phyloP scores from a whole-genome alignment of 805 yeast species.

The Wickerhamiella alocasiicola region DNA sequence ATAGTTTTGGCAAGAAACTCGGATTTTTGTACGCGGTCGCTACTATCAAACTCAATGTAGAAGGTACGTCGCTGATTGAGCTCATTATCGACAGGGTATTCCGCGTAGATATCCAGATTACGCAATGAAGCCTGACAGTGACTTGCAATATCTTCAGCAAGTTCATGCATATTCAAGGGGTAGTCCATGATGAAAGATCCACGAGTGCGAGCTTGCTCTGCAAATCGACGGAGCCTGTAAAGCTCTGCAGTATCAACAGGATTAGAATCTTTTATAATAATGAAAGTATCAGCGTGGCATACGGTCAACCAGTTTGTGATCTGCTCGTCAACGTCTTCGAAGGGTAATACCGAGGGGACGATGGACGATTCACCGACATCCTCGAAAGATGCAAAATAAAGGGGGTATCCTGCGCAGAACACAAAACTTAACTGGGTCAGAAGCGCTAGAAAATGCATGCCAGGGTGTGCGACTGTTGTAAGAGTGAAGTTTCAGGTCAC shows the following conservation, averaged over 20 bases:
- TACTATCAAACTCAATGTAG: conserved; percentile 16
- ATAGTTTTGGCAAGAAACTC: conserved; percentile 41
- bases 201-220: conserved; percentile 19
- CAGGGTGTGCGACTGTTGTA: too few species aligned
- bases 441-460: too few species aligned
- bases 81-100: conserved; percentile 10
- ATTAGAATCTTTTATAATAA: conserved; percentile 18
- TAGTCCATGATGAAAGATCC: conserved; percentile 19
- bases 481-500: too few species aligned
- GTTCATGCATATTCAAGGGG: conserved; percentile 17
- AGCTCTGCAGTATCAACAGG: conserved; percentile 17
- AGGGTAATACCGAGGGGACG: conserved; percentile 6
- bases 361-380: conserved; percentile 16
- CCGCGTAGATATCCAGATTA: conserved; percentile 10
- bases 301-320: conserved; percentile 20
- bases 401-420: conserved; percentile 20
- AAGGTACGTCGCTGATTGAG: conserved; percentile 17
- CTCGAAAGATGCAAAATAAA: conserved; percentile 22
- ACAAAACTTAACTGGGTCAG: neutral
- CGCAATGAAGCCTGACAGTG: conserved; percentile 19
- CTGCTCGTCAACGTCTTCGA: conserved; percentile 15
- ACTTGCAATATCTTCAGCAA: conserved; percentile 20
- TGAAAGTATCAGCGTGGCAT: conserved; percentile 21
- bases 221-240: conserved; percentile 15
- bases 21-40: conserved; percentile 19